Percentiles rank a stretch among this genome's conserved stretches.
Conservation (phyloP, 176 grass and related monocot genomes). For the bread wheat (Triticum aestivum) region IWGSC_CS_RefSeq_v2.1 NC_057808.1:539806533-539807032, state of each 20-base stretch:
- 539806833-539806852: too few relatives aligned
- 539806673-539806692: not conserved
- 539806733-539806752: not conserved
- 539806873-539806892: too few relatives aligned
- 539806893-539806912: too few relatives aligned
- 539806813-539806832: too few relatives aligned
- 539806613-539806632: not conserved
- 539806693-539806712: not conserved
- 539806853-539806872: too few relatives aligned
- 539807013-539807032: not conserved
- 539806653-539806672: not conserved
- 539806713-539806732: not conserved
- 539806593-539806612: not conserved
- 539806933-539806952: too few relatives aligned
- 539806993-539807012: not conserved
- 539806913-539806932: too few relatives aligned
- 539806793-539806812: too few relatives aligned
- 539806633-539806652: not conserved
- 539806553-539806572: not conserved
- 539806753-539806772: not conserved
- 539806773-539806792: not conserved
- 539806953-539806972: too few relatives aligned
- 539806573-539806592: not conserved
- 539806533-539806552: not conserved
- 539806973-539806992: not conserved